These are phyloP conservation scores for Rubia peregrina DNA, from an alignment of 305 asterid species.

Conservation along the genomic window DNA sequence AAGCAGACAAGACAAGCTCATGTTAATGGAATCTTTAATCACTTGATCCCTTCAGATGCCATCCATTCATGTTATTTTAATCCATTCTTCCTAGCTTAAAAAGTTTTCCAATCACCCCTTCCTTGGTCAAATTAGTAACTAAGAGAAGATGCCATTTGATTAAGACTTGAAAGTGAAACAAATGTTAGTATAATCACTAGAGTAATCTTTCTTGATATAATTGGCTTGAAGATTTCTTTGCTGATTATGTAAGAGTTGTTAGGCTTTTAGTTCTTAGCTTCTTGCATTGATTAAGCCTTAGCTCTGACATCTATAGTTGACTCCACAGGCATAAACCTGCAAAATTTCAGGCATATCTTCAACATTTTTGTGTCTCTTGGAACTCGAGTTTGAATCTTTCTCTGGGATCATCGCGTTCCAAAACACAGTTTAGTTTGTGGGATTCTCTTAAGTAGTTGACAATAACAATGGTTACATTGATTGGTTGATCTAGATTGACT, in stretches of 20 bases:
- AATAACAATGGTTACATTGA: too few relatives aligned
- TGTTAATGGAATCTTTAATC: conserved; percentile 35
- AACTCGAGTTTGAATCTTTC: conserved; percentile 11
- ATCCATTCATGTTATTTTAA: conserved; percentile 20
- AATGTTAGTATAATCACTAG: background rate
- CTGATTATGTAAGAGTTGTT: conserved; percentile 14
- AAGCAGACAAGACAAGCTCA: conserved; percentile 31
- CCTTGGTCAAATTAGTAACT: conserved; percentile 17
- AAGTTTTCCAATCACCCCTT: conserved; percentile 27
- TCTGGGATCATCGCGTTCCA: conserved; percentile 2
- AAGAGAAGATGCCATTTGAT: conserved; percentile 16
- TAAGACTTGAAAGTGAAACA: conserved; percentile 32
- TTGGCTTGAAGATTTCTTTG: conserved; percentile 13
- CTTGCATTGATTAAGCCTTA: conserved; percentile 12
- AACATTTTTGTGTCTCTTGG: conserved; percentile 8
- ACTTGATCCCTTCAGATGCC: conserved; percentile 30
- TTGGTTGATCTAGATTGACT: too few relatives aligned
- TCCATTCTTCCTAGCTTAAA: conserved; percentile 12
- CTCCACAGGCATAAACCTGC: conserved; percentile 2
- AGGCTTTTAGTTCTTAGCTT: conserved; percentile 15
- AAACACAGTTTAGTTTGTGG: conserved; percentile 2
- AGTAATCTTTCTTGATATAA: conserved; percentile 1
- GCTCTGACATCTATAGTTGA: conserved; percentile 9
- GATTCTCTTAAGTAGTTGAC: too few relatives aligned
- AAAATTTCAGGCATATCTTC: background rate